phyloP scores from a whole-genome alignment of 2,329 filamentous ascomycete genomes.

The Cytospora piceae region DNA sequence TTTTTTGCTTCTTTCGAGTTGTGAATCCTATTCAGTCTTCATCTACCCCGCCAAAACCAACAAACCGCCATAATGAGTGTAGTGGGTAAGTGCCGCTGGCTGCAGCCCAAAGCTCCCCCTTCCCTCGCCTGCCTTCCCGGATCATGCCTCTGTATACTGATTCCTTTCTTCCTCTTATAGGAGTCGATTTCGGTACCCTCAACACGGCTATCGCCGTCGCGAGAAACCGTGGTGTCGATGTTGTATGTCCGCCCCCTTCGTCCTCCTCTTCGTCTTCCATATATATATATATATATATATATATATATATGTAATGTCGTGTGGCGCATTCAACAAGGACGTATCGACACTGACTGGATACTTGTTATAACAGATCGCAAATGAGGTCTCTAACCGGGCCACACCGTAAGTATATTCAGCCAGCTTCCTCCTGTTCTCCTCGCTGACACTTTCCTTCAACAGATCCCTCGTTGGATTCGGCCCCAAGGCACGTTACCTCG shows the following conservation, averaged over 20 bases:
- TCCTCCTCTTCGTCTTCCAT: slow-evolving; percentile 4
- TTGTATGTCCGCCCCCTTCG: slow-evolving; percentile 67
- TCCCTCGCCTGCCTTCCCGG: slow-evolving; percentile 12
- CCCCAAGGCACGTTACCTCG: slow-evolving; percentile 89
- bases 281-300: neutral
- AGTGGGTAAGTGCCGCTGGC: slow-evolving; percentile 49
- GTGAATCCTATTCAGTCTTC: slow-evolving; percentile 23
- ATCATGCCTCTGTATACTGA: slow-evolving; percentile 28
- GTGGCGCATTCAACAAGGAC: slow-evolving; percentile 10
- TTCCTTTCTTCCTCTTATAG: slow-evolving; percentile 43
- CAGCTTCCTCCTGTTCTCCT: slow-evolving; percentile 9
- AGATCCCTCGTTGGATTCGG: slow-evolving; percentile 95
- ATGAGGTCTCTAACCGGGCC: slow-evolving; percentile 97
- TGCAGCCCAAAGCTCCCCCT: neutral
- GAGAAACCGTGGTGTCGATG: slow-evolving; percentile 97
- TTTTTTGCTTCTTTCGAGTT: slow-evolving; percentile 9
- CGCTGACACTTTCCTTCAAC: slow-evolving; percentile 32
- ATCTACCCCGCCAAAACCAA: slow-evolving; percentile 27
- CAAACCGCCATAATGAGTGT: slow-evolving; percentile 55
- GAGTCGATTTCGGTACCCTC: slow-evolving; percentile 93
- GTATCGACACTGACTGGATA: slow-evolving; percentile 29
- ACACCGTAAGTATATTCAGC: slow-evolving; percentile 78
- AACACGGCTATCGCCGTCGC: slow-evolving; percentile 98
- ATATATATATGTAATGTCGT: neutral
- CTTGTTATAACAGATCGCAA: slow-evolving; percentile 74